These are phyloP conservation scores for Xylariales sp. DNA, from an alignment of 2,329 filamentous ascomycete genomes.

Conservation along the genomic window DNA sequence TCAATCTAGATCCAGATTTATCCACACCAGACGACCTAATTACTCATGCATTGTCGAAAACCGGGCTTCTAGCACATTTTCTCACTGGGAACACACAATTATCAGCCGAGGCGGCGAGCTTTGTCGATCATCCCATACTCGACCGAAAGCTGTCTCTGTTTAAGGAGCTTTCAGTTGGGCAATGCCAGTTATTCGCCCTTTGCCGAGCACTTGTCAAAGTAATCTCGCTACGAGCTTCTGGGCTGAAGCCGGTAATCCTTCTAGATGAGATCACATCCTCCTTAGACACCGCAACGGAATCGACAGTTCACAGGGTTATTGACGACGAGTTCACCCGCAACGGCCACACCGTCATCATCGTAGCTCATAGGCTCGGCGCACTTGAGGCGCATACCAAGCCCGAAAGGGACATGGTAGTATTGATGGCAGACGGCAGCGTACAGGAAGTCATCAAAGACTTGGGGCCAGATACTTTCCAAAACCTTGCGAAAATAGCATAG, in stretches of 20 bases:
- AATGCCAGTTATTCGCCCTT: slow-evolving; percentile 51
- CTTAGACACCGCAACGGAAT: slow-evolving; percentile 51
- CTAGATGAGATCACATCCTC: slow-evolving; percentile 51
- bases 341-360: slow-evolving; percentile 51
- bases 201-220: slow-evolving; percentile 48
- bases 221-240: slow-evolving; percentile 21
- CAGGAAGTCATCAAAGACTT: no score
- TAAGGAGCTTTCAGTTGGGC: slow-evolving; percentile 49
- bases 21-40: slow-evolving; percentile 40
- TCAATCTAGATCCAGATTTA: slow-evolving; percentile 47
- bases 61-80: slow-evolving; percentile 18
- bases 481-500: no score
- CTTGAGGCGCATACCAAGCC: slow-evolving; percentile 27
- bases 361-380: slow-evolving; percentile 51
- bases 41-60: slow-evolving; percentile 21
- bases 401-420: no score
- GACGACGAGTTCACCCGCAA: slow-evolving; percentile 45
- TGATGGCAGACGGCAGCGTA: no score
- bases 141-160: slow-evolving; percentile 45
- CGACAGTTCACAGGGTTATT: slow-evolving; percentile 49
- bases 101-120: background rate
- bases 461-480: no score
- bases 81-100: background rate
- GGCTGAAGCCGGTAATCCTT: slow-evolving; percentile 48
- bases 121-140: slow-evolving; percentile 38